Base-by-base conservation (phyloP, 2,329 filamentous ascomycete genomes). In the Phyllosticta citribraziliensis region DNA sequence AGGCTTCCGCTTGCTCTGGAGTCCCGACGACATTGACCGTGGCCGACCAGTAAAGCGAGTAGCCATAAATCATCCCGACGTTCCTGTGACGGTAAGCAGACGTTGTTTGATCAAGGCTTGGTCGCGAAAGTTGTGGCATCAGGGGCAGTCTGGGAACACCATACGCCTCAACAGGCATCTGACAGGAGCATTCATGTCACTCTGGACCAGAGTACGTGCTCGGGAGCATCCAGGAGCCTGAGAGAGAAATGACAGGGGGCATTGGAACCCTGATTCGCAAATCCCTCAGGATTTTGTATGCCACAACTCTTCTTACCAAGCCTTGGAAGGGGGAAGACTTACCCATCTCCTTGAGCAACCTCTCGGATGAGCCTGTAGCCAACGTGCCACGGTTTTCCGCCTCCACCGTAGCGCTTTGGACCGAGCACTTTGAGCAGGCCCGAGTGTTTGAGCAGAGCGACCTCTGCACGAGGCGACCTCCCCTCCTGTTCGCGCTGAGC, bases 31-130 rank as follows among this genome's bases (percentile, higher is more conserved):
- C 74, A 62, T 81, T 82, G 17, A 82, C 83, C 0, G 82, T 86
- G 0, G 78, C 82, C 0, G 80, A 83, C 84, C 84, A 88, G 8
- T 86, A 74, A 4, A 87, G 73, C 66, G 87, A 84, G 65, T 87
- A 87, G 0, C 83, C 84, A 0, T 87, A 75, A 0, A 88, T 76
- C 84, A 86, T 86, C 1, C 84, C 85, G 33, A 88, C 75, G 0
- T 82, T 85, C 0, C 70, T 71, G 53, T 17, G 10, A 52, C 35
- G 56, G 17, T n/a, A 14, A 19, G 11, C 27, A 22, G 19, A 51
- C 9, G 11, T 10, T 30, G 27, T 8, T 25, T 24, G 54, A n/a
- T 22, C 22, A 22, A 22, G 22, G 20, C 33, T 17, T 22, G 22
- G 22, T 22, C 22, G 22, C 22, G 22, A 22, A 22, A 22, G 22